phyloP scores from a whole-genome alignment of 129 eudicot species.

The Cynara cardunculus region DNA sequence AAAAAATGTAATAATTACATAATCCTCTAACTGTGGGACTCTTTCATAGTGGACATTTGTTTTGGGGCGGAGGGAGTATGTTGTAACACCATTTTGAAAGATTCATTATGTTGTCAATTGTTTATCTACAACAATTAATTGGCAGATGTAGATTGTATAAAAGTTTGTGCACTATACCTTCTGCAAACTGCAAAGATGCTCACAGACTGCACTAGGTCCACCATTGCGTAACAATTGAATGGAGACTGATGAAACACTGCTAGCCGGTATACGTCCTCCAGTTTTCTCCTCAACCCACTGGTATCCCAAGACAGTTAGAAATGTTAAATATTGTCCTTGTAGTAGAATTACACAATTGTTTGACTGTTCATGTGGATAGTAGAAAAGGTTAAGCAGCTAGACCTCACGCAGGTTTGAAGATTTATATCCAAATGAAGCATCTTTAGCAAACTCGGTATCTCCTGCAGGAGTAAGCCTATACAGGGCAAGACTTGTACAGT shows the following conservation, averaged over 20 bases:
- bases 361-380: neutral
- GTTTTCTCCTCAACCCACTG: conserved; percentile 99
- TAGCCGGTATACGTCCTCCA: conserved; percentile 66
- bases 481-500: conserved; percentile 18
- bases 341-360: neutral
- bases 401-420: conserved; percentile 96
- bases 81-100: neutral
- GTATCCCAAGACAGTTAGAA: conserved; percentile 10
- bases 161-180: conserved; percentile 50
- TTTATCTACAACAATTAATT: neutral
- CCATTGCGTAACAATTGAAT: conserved; percentile 77
- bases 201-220: conserved; percentile 94
- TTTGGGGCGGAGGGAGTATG: neutral
- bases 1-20: no score
- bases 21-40: no score
- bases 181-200: conserved; percentile 74
- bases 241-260: conserved; percentile 78
- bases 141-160: neutral
- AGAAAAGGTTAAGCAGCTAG: conserved; percentile 14
- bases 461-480: conserved; percentile 94
- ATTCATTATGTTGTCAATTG: neutral
- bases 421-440: conserved; percentile 95
- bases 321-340: neutral
- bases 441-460: conserved; percentile 98
- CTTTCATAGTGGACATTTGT: no score